Evolutionary conservation across 495 filamentous ascomycete species (phyloP).

Genomic region (Penicillium verhagenii): DNA sequence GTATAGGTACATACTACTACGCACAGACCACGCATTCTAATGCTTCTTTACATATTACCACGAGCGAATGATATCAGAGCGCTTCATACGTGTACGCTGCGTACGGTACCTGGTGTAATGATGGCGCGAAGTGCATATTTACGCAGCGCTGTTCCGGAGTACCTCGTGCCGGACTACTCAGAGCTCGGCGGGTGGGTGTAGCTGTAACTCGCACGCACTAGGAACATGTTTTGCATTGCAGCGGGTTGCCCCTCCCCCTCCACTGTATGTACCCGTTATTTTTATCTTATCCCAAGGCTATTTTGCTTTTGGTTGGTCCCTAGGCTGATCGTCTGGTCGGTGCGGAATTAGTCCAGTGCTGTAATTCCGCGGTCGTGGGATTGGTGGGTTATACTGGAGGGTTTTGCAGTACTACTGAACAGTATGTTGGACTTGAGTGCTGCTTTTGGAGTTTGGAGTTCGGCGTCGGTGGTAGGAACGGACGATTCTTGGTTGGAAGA

Average conservation of each 20-base stretch:
- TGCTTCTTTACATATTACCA: neutral
- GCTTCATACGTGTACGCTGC: no score
- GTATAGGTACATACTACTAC: no score
- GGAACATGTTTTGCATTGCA: slow-evolving; percentile 27
- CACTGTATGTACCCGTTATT: neutral
- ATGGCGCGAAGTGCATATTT: neutral
- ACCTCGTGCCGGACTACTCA: slow-evolving; percentile 6
- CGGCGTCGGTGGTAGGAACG: no score
- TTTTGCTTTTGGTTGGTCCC: slow-evolving; percentile 4
- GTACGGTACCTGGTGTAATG: neutral
- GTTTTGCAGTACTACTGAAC: no score
- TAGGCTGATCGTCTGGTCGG: no score
- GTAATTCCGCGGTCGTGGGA: slow-evolving; percentile 9
- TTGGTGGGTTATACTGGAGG: neutral
- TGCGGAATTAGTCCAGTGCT: slow-evolving; percentile 12
- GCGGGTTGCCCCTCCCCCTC: slow-evolving; percentile 16
- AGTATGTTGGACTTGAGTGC: no score
- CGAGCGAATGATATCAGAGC: neutral
- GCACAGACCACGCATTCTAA: neutral
- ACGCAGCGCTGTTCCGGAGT: slow-evolving; percentile 9
- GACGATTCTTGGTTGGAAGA: no score
- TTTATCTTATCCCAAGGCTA: no score
- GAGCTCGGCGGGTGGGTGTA: neutral
- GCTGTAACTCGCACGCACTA: slow-evolving; percentile 10
- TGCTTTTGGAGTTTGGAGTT: no score